Base-by-base conservation (phyloP, 805 yeast genomes). In the Metschnikowia bowlesiae region DNA sequence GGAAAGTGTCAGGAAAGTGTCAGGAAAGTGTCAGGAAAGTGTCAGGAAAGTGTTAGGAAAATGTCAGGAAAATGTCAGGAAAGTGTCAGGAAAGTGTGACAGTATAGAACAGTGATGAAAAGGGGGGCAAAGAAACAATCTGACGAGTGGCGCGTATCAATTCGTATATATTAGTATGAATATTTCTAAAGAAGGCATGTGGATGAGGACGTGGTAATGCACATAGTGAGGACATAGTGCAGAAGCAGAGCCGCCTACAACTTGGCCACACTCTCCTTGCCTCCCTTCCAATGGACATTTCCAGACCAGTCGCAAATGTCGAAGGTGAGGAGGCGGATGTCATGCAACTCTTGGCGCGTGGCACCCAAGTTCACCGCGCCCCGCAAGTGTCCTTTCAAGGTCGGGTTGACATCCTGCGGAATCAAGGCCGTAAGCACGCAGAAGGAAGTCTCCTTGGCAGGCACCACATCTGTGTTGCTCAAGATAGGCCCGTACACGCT, bases 341-440 rank as follows among this genome's bases (percentile, higher is more conserved):
- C 81, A 46, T 74, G 71, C 31, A 89, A 71, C 51, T 85, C 86
- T 46, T 83, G 87, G 30, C 64, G 61, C 8, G 86, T 73, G 8
- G 87, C 85, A 0, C 96, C 96, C 30, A 82, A 79, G 60, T 89
- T 89, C 45, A 83, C 53, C 0, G 96, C 97, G 0, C 97, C 97
- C 64, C 78, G 81, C 53, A 91, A 74, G 63, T 91, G 97, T 0
- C 97, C 97, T 67, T 89, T 87, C 56, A 91, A 74, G 60, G 91
- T 97, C 0, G 96, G 96, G 57, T 87, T 89, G 9, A 91, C 97
- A 65, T 91, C 96, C 63, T 89, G 96, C 1, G 97, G 97, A 9
- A 91, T 83, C 56, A 91, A 74, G 53, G 92, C 78, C 0, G 95
- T 84, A 14, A 91, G 79, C 2, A 91, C 81, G 32, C 89, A 84